A percentile compares a stretch with the other conserved stretches of the same genome.
These are phyloP conservation scores for Porphyrellus cyaneotinctus DNA, from an alignment of 768 basidiomycete genomes.

Conservation along the genomic window DNA sequence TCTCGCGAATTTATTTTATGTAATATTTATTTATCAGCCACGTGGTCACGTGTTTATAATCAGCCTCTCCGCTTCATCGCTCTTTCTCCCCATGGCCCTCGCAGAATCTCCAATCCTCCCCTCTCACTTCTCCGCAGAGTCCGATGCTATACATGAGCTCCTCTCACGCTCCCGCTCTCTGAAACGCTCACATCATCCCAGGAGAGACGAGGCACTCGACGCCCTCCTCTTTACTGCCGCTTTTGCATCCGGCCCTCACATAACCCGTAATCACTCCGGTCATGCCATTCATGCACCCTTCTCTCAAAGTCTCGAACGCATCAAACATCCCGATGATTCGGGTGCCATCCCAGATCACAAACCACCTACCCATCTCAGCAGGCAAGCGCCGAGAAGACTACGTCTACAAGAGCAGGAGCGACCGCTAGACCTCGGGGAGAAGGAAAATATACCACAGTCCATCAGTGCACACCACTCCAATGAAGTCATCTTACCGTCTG, in stretches of 20 bases:
- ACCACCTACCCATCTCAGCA: conserved; percentile 61
- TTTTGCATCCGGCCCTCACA: conserved; percentile 66
- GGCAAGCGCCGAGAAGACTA: conserved; percentile 68
- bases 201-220: conserved; percentile 72
- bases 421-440: conserved; percentile 33
- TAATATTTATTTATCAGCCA: too few species aligned
- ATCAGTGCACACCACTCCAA: conserved; percentile 10
- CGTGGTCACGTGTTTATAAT: conserved; percentile 9
- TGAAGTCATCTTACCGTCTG: conserved; percentile 34
- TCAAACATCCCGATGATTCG: conserved; percentile 46
- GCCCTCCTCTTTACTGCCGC: conserved; percentile 77
- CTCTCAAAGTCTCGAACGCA: conserved; percentile 39
- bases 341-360: conserved; percentile 38
- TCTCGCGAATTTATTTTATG: too few species aligned
- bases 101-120: conserved; percentile 27
- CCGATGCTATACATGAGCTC: conserved; percentile 63
- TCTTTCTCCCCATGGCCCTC: conserved; percentile 21
- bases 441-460: conserved; percentile 48
- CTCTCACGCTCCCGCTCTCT: conserved; percentile 51
- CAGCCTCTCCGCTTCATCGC: background rate
- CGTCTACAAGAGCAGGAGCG: conserved; percentile 37
- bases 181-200: conserved; percentile 37
- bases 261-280: conserved; percentile 82
- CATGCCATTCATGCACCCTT: conserved; percentile 70
- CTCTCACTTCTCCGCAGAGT: conserved; percentile 29